Evolutionary conservation across 352 stramenopile genomes (phyloP).

Genomic region (Pythium diclinum): DNA sequence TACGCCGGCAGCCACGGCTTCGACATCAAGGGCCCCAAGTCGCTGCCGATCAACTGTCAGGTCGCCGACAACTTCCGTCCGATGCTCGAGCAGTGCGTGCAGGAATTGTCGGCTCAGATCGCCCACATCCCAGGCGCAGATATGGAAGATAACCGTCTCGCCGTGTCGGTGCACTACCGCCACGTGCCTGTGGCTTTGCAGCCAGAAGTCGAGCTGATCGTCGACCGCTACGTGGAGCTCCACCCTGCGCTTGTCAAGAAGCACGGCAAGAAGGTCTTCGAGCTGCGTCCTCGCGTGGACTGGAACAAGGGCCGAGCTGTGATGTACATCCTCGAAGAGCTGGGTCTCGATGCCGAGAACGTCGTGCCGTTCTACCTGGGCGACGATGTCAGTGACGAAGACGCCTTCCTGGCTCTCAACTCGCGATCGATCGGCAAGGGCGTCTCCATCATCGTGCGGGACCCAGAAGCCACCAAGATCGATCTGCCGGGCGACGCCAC

Average conservation of each 20-base stretch:
- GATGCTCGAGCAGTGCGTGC: conserved; percentile 41
- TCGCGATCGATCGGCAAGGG: conserved; percentile 39
- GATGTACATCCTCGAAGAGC: conserved; percentile 65
- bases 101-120: conserved; percentile 35
- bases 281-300: conserved; percentile 68
- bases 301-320: conserved; percentile 83
- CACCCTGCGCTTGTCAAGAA: conserved; percentile 55
- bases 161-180: conserved; percentile 78
- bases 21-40: conserved; percentile 69
- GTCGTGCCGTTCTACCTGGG: conserved; percentile 82
- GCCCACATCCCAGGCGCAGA: conserved; percentile 47
- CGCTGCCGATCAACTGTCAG: conserved; percentile 52
- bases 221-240: conserved; percentile 69
- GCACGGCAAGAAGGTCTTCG: conserved; percentile 79
- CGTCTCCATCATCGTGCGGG: conserved; percentile 62
- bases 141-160: conserved; percentile 79
- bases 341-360: conserved; percentile 58
- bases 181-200: conserved; percentile 42
- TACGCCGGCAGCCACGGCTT: conserved; percentile 82
- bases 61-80: conserved; percentile 53
- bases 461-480: conserved; percentile 43
- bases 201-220: conserved; percentile 79
- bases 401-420: conserved; percentile 59
- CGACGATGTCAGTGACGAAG: conserved; percentile 80
- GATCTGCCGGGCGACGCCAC: conserved; percentile 46